A percentile compares a stretch with the other conserved stretches of the same genome.
Conservation (phyloP, 805 yeast species). For the Candida insectalens region DNA sequence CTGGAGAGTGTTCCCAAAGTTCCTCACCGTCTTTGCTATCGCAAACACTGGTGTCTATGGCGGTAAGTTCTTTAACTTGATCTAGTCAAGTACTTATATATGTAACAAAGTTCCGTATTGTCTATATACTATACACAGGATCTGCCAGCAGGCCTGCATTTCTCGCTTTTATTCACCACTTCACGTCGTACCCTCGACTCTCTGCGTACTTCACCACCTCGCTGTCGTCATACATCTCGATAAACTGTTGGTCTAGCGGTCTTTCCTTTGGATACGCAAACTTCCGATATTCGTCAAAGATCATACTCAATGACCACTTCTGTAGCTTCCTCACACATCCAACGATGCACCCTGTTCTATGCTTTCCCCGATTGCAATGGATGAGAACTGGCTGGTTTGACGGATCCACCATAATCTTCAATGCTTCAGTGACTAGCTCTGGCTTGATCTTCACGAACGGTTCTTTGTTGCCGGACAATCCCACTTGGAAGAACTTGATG, state of each 20-base stretch:
- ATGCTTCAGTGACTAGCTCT: slow-evolving; percentile 66
- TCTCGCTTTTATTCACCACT: too few relatives aligned
- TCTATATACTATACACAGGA: not conserved
- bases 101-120: not conserved
- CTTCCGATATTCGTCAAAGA: slow-evolving; percentile 89
- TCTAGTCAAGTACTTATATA: not conserved
- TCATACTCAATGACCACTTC: slow-evolving; percentile 88
- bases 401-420: slow-evolving; percentile 75
- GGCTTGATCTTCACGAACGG: slow-evolving; percentile 73
- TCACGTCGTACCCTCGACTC: slow-evolving; percentile 39
- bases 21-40: slow-evolving; percentile 46
- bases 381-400: slow-evolving; percentile 84
- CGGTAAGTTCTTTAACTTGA: slow-evolving; percentile 46
- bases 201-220: slow-evolving; percentile 49
- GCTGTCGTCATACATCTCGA: slow-evolving; percentile 73
- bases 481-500: slow-evolving; percentile 74
- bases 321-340: slow-evolving; percentile 87
- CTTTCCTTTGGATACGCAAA: slow-evolving; percentile 94
- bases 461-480: slow-evolving; percentile 92
- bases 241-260: slow-evolving; percentile 92
- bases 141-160: not conserved
- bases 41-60: slow-evolving; percentile 64
- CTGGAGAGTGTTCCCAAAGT: slow-evolving; percentile 52
- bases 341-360: slow-evolving; percentile 91
- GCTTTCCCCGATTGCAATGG: slow-evolving; percentile 95